Conservation (phyloP, 441 rosid species). For the Adansonia grandidieri region DNA sequence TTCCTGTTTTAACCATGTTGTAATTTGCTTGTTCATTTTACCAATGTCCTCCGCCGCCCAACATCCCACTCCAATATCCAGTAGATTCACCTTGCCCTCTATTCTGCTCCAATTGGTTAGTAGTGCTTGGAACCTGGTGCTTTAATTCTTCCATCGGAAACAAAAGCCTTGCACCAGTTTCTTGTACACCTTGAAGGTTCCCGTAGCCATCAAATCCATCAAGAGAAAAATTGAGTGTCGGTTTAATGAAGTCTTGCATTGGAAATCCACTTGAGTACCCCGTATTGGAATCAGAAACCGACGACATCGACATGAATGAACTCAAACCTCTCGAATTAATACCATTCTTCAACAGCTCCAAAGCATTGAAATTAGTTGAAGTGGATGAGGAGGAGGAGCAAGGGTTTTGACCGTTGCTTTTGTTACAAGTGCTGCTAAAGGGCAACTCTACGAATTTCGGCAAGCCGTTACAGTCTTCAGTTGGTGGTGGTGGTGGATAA, state of each 20-base stretch:
- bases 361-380: slow-evolving; percentile 16
- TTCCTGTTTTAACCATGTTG: not conserved
- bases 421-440: not conserved
- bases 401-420: no score
- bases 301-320: slow-evolving; percentile 22
- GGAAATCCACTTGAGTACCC: slow-evolving; percentile 31
- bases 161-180: slow-evolving; percentile 36
- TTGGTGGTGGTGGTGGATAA: slow-evolving; percentile 20
- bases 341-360: slow-evolving; percentile 30
- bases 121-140: slow-evolving; percentile 29
- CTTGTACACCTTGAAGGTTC: slow-evolving; percentile 32
- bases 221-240: slow-evolving; percentile 35
- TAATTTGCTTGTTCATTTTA: slow-evolving; percentile 10
- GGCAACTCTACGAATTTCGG: not conserved
- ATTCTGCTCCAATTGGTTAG: slow-evolving; percentile 22
- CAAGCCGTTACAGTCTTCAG: not conserved
- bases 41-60: slow-evolving; percentile 29
- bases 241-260: slow-evolving; percentile 36
- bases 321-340: slow-evolving; percentile 26
- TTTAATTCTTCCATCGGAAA: slow-evolving; percentile 35
- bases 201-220: slow-evolving; percentile 30
- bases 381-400: not conserved
- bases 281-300: slow-evolving; percentile 16
- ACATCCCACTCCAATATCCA: slow-evolving; percentile 43
- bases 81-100: slow-evolving; percentile 32